A percentile compares a stretch with the other conserved stretches of the same genome.
Evolutionary conservation across 2,329 filamentous ascomycete genomes (phyloP).

Genomic region (Fusarium sacchari): DNA sequence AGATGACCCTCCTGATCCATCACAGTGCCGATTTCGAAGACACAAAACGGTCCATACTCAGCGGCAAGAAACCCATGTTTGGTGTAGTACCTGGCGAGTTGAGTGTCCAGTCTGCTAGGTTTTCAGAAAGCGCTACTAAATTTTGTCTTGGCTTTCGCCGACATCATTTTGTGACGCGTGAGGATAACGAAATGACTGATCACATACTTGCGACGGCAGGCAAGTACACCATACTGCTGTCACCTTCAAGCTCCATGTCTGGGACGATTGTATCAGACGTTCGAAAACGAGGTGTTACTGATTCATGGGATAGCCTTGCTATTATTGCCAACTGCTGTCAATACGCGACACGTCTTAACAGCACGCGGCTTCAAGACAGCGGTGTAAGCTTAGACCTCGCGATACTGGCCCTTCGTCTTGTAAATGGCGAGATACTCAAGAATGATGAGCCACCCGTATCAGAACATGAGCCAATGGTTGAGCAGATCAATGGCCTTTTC

Average conservation of each 20-base stretch:
- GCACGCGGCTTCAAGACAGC: slow-evolving; percentile 8
- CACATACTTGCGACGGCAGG: slow-evolving; percentile 40
- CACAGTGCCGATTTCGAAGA: slow-evolving; percentile 33
- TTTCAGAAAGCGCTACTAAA: slow-evolving; percentile 37
- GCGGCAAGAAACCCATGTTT: background rate
- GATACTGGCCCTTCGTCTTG: slow-evolving; percentile 43
- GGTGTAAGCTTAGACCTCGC: slow-evolving; percentile 41
- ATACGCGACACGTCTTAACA: slow-evolving; percentile 43
- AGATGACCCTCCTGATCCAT: slow-evolving; percentile 45
- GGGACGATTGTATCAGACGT: slow-evolving; percentile 42
- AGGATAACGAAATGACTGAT: background rate
- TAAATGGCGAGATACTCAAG: slow-evolving; percentile 49
- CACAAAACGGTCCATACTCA: slow-evolving; percentile 30
- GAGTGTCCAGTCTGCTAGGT: slow-evolving; percentile 36
- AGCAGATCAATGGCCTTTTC: slow-evolving; percentile 21
- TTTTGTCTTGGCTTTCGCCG: slow-evolving; percentile 39
- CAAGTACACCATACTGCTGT: slow-evolving; percentile 40
- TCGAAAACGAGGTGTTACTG: slow-evolving; percentile 22
- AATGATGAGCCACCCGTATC: slow-evolving; percentile 34
- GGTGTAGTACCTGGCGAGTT: slow-evolving; percentile 37
- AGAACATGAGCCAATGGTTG: background rate
- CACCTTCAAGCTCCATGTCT: slow-evolving; percentile 40
- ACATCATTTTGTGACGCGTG: background rate
- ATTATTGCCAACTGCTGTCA: slow-evolving; percentile 49
- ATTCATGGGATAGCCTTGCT: slow-evolving; percentile 44